Evolutionary conservation across 225 moss, liverwort and hornwort genomes (phyloP), one percentile per base, ranked within the genome.

Genomic region (Rhytidiadelphus loreus): DNA sequence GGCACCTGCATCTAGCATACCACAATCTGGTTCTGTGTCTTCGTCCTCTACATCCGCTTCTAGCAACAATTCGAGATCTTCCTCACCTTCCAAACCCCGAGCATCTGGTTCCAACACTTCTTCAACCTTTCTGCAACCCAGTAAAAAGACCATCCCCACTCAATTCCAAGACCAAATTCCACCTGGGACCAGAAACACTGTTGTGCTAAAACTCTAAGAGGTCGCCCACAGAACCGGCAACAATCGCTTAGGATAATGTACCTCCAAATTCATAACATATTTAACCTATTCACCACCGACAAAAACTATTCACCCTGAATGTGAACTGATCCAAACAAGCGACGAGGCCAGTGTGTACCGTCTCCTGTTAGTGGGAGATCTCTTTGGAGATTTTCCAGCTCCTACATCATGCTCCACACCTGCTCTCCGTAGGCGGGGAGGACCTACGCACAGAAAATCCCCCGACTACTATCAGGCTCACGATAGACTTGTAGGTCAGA

Each of bases 381-480:
- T 87, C 80, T 84, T 90, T 39, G 90, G 90, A 85, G 92, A 92
- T 71, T 88, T 92, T 26, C 82, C 94, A 61, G 82, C 63, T 82
- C 84, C 86, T 84, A 87, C 84, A 82, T 94, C 94, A 64, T 93
- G 93, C 79, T 94, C 94, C 89, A 83, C 88, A 64, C 87, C 87
- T 88, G 93, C 80, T 92, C 88, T 92, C 76, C 94, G 90, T 80
- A 94, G 61, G 63, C 94, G 94, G 25, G 93, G 93, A 53, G 94
- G 94, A 87, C 94, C 94, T 94, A 70, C 69, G 55, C 86, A 89
- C 84, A 88, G 68, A 83, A 69, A 89, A 37, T 55, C 44, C 84
- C 77, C 80, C 50, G 7, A 17, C 72, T 18, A 80, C 63, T 35
- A 53, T 88, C 80, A 90, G 52, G 50, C 50, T 80, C 26, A 71